Evolutionary conservation across 805 yeast species (phyloP).

Genomic region (Ogataea nonfermentans): DNA sequence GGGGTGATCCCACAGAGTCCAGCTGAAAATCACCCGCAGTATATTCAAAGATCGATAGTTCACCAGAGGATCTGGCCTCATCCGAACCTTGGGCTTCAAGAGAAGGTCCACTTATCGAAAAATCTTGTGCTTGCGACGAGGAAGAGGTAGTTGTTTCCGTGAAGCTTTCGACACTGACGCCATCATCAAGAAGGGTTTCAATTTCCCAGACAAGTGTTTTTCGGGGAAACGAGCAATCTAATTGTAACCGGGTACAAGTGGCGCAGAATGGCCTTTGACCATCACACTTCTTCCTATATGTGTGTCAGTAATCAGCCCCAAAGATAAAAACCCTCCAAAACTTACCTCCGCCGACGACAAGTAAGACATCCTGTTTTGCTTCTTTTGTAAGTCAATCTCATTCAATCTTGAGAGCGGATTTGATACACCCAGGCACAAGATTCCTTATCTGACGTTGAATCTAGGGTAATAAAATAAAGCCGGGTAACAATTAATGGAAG

Average conservation of each 20-base stretch:
- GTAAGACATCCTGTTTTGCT: conserved; percentile 10
- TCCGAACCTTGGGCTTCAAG: background rate
- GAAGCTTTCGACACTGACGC: conserved; percentile 1
- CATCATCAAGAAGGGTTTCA: background rate
- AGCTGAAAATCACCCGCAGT: background rate
- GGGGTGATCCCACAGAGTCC: background rate
- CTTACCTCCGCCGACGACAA: conserved; percentile 10
- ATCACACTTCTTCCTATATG: conserved; percentile 10
- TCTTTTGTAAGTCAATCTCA: background rate
- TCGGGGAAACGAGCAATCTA: conserved; percentile 8
- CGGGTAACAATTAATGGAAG: no score
- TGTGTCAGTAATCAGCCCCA: conserved; percentile 1
- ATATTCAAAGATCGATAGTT: background rate
- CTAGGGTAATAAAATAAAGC: no score
- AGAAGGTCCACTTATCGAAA: no score
- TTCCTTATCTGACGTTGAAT: no score
- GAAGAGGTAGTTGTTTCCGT: background rate
- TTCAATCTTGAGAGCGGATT: no score
- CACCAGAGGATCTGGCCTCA: background rate
- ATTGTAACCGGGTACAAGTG: conserved; percentile 8
- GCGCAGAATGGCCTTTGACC: conserved; percentile 4
- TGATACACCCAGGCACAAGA: no score
- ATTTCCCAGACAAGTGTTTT: conserved; percentile 7
- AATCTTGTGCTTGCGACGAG: background rate
- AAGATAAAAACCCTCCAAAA: background rate